Conservation (phyloP, 306 rosid species). For the Dalbergia cultrata region DNA sequence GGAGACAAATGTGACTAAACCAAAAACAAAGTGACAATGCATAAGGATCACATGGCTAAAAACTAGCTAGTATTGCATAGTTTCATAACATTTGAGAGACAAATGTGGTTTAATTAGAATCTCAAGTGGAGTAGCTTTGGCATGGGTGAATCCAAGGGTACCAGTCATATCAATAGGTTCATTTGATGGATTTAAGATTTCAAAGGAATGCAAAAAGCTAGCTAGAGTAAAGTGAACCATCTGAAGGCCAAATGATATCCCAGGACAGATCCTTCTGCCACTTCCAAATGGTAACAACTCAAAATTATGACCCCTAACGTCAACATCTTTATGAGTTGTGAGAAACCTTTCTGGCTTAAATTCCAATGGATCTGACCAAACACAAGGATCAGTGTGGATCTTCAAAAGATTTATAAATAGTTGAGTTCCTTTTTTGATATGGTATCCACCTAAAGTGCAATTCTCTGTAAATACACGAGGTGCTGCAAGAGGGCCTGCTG, state of each 20-base stretch:
- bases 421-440: slow-evolving; percentile 14
- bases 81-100: not conserved
- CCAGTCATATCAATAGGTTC: slow-evolving; percentile 23
- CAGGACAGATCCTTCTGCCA: slow-evolving; percentile 4
- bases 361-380: slow-evolving; percentile 5
- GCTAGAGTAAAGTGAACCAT: slow-evolving; percentile 9
- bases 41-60: no score
- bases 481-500: slow-evolving; percentile 7
- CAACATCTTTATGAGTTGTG: slow-evolving; percentile 19
- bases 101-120: slow-evolving; percentile 6
- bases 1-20: no score
- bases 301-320: slow-evolving; percentile 16
- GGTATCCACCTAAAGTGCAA: slow-evolving; percentile 4
- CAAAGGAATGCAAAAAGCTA: slow-evolving; percentile 15
- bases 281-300: slow-evolving; percentile 16
- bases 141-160: slow-evolving; percentile 9
- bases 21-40: not conserved
- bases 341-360: slow-evolving; percentile 21
- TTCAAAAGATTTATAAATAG: slow-evolving; percentile 1
- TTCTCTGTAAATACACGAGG: slow-evolving; percentile 18
- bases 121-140: slow-evolving; percentile 23
- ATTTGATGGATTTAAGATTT: not conserved
- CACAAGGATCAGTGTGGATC: slow-evolving; percentile 13
- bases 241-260: not conserved
- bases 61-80: not conserved